Evolutionary conservation across 495 filamentous ascomycete genomes (phyloP), one percentile per base, ranked within the genome.

Genomic region (Delitschia confertaspora): DNA sequence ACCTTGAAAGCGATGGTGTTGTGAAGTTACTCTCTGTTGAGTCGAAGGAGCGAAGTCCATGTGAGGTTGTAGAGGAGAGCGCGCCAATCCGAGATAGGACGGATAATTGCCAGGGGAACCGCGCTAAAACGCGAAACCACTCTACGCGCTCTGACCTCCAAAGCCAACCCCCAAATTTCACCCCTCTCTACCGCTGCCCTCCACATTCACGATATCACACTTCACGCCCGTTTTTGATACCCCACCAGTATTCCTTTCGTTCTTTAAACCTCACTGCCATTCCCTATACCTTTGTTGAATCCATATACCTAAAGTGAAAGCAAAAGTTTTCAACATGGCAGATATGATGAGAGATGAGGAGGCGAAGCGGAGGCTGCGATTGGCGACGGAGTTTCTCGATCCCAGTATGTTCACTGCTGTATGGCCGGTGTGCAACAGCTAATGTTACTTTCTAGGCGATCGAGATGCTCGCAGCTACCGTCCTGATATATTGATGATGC

Each of bases 401-500:
- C 48, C 48, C 42, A 27, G 53, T 56, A 52, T 21, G 53, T 53
- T 38, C 9, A 1, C 8, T 14, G 14, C 4, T 3, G 19, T 29
- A 8, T 38, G 7, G 6, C 1, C 16, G 9, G 21, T 9, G 24
- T 3, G 2, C 4, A 11, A 21, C 14, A n/a, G n/a, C n/a, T n/a
- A n/a, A 52, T 21, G 53, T 53, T 38, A 6, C 2, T 7, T 14
- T 11, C 4, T 3, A 20, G 21, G 5, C 33, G 7, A 5, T 1
- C 16, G 9, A 16, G 9, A 20, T 3, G 2, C 4, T 10, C 14
- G 9, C 41, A 56, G 53, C 44, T 56, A 56, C 44, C 47, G 49
- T 8, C 38, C 53, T 2, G 53, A 56, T 27, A 49, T 56, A 10
- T 23, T 56, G 45, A 44, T 56, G 33, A 56, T 56, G 53, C 33